Base-by-base conservation (phyloP, 2,329 filamentous ascomycete species). In the Monilinia fructicola region DNA sequence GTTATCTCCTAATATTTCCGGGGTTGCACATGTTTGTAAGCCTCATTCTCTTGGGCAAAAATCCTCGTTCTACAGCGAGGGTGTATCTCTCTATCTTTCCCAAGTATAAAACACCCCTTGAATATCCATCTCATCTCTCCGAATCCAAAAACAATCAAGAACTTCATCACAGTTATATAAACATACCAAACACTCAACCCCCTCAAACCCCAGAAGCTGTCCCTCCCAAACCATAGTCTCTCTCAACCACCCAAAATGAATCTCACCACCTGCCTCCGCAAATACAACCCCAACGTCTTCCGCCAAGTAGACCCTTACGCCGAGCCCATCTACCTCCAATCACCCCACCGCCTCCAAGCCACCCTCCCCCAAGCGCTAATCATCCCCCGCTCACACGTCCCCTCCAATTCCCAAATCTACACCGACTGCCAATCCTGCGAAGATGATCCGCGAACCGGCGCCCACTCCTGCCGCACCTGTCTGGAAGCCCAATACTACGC, bases 401-500 rank as follows among this genome's bases (percentile, higher is more conserved):
- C 62, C 42, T 26, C 26, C 53, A 58, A 23, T n/a, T 18, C 54
- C n/a, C 35, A 54, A 16, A 65, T 48, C 42, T 52, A 59, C 23
- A 48, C 21, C 9, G 63, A 59, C 54, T 65, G 63, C 5, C 42
- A 59, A 9, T 65, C 28, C 42, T 65, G 63, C 23, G 63, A 65
- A 65, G 63, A 65, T 4, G 63, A 65, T 40, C 63, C 63, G 18
- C 54, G 42, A 18, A 65, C 63, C 18, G 63, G 63, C n/a, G 63
- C 63, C 23, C 63, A 65, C 18, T 48, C 28, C 31, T 65, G 64
- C 12, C 56, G 54, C 38, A n/a, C 38, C 26, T 65, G 64, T 44
- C 50, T 61, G 26, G 52, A 42, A 40, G 46, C 44, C 16, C 64
- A 61, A 26, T 65, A 53, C 38, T 59, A 48, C 18, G 31, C 58